A percentile compares a stretch with the other conserved stretches of the same genome.
phyloP scores from a whole-genome alignment of 257 asterid species.

The Lycium ferocissimum region DNA sequence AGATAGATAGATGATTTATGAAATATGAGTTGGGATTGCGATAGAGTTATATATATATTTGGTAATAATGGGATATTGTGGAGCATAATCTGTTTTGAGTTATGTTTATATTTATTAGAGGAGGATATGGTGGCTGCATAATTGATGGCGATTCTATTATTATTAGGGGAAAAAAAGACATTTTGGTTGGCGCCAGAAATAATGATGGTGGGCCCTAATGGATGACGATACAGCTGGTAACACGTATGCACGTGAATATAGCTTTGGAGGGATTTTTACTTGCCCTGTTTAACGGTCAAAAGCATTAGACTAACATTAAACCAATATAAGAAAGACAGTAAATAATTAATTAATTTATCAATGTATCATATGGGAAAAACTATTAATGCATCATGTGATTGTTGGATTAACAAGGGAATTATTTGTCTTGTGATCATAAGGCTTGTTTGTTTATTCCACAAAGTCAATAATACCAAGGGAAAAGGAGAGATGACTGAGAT shows the following conservation, averaged over 20 bases:
- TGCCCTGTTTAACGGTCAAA: neutral
- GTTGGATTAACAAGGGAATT: neutral
- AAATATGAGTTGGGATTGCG: neutral
- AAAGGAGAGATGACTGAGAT: neutral
- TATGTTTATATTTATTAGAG: neutral
- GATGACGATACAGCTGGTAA: constrained; percentile 36
- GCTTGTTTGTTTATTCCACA: neutral
- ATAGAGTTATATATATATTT: neutral
- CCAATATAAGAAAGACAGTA: neutral
- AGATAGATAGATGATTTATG: neutral
- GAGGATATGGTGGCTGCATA: constrained; percentile 28
- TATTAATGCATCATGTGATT: neutral
- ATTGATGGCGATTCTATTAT: constrained; percentile 21
- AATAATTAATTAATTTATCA: neutral
- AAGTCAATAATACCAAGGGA: neutral
- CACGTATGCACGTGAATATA: constrained; percentile 40
- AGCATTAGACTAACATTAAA: neutral
- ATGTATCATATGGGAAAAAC: neutral
- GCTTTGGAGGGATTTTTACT: constrained; percentile 22
- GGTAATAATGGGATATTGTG: neutral
- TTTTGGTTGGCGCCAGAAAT: constrained; percentile 60
- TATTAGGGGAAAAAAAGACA: constrained; percentile 26
- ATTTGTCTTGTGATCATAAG: neutral
- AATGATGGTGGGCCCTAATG: constrained; percentile 29
- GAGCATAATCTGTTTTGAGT: neutral